Percentiles rank a stretch among this genome's conserved stretches.
These are phyloP conservation scores for Penicillium sp. DNA, from an alignment of 2,329 filamentous ascomycete species.

Conservation along the genomic window DNA sequence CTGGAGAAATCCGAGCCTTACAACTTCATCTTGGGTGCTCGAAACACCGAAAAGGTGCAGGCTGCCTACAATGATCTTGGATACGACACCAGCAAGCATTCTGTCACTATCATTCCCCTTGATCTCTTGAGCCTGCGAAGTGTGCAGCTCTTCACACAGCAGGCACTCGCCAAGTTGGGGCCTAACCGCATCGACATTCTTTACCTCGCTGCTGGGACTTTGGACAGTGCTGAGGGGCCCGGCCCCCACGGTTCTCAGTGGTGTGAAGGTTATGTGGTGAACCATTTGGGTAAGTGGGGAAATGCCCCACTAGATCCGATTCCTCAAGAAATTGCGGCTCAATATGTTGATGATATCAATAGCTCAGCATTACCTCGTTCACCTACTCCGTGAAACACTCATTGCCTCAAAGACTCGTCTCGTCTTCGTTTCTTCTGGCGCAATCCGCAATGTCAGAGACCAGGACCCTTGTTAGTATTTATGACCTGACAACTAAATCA, in stretches of 20 bases:
- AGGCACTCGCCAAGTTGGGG: slow-evolving; percentile 19
- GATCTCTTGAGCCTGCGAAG: slow-evolving; percentile 22
- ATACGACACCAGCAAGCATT: slow-evolving; percentile 22
- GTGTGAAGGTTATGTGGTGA: slow-evolving; percentile 23
- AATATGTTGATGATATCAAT: neutral
- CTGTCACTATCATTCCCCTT: slow-evolving; percentile 18
- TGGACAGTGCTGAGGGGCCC: slow-evolving; percentile 15
- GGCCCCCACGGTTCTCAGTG: slow-evolving; percentile 26
- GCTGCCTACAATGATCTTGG: slow-evolving; percentile 19
- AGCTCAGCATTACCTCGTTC: slow-evolving; percentile 25
- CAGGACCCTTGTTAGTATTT: slow-evolving; percentile 20
- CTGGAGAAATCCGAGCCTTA: slow-evolving; percentile 22
- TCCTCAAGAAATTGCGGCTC: neutral
- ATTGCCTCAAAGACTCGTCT: slow-evolving; percentile 20
- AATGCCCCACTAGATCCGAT: neutral
- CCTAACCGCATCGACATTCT: slow-evolving; percentile 16
- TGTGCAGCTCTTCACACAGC: slow-evolving; percentile 21
- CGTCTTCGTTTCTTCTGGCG: slow-evolving; percentile 25
- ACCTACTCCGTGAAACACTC: slow-evolving; percentile 18
- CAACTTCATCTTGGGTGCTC: slow-evolving; percentile 24
- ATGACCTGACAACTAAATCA: neutral
- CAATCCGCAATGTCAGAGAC: slow-evolving; percentile 21
- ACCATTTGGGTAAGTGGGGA: slow-evolving; percentile 22
- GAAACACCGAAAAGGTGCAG: slow-evolving; percentile 16
- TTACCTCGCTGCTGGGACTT: slow-evolving; percentile 21